Evolutionary conservation across 805 yeast genomes (phyloP), one percentile per base, ranked within the genome.

Genomic region (Cyberlindnera samutprakarnensis): DNA sequence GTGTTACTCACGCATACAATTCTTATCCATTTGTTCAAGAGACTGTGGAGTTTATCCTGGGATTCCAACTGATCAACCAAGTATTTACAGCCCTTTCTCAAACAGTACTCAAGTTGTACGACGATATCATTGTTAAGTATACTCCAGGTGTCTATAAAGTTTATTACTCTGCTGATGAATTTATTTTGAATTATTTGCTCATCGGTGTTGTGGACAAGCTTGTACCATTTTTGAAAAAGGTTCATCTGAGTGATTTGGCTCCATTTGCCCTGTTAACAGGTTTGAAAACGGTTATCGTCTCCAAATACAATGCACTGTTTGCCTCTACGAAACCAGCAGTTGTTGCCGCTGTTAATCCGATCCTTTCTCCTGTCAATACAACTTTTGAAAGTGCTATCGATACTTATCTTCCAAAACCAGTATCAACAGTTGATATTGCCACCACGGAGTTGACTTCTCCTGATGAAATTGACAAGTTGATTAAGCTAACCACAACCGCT

Each of bases 341-440:
- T 5, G 31, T 34, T 17, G 30, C 37, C 18, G 27, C 38, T 4
- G 41, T 37, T 18, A 40, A 40, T 28, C 44, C 44, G 2, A 36
- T 40, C 16, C 34, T 40, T 7, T 38, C 41, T 26, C 44, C 44
- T 15, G 41, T 40, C 17, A 40, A 40, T 36, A 35, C 32, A 35
- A 30, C 35, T 2, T 18, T 40, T 14, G 44, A 40, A 24, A 18
- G 31, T 8, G 41, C 34, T 6, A 32, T 40, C 12, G 37, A 37
- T 20, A 14, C 26, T 9, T 40, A 40, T 33, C 34, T 40, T 6
- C 44, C 44, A 27, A 31, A 31, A 19, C 18, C 21, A 11, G 10
- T 9, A 12, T 20, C 14, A 7, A 4, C 36, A 8, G 27, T 29
- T 7, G 15, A 35, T 14, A 13, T 31, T n/a, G 11, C 24, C 1